These are phyloP conservation scores for Arthroderma sp. DNA, from an alignment of 2,329 filamentous ascomycete species.

Conservation along the genomic window DNA sequence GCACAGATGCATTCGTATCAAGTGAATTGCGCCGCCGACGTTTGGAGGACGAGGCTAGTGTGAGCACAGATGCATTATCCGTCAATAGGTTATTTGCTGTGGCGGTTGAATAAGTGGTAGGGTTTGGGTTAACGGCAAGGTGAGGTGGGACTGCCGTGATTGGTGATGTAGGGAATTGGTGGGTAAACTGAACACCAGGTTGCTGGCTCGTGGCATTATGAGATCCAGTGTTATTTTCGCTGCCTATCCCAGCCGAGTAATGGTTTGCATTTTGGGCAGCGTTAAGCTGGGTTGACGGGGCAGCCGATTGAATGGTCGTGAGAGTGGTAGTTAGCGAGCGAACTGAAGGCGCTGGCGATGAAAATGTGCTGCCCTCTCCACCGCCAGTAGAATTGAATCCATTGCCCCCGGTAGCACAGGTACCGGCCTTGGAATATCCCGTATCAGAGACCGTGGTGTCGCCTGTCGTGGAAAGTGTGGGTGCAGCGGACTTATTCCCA, in stretches of 20 bases:
- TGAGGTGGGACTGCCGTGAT: conserved; percentile 51
- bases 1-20: conserved; percentile 55
- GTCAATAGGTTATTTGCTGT: conserved; percentile 53
- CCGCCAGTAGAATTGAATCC: conserved; percentile 53
- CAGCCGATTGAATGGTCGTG: conserved; percentile 53
- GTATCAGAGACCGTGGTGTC: conserved; percentile 63
- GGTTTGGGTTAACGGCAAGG: conserved; percentile 35
- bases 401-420: conserved; percentile 54
- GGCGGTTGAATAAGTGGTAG: conserved; percentile 47
- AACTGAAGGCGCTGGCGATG: conserved; percentile 52
- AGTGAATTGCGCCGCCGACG: conserved; percentile 50
- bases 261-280: conserved; percentile 20
- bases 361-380: conserved; percentile 56
- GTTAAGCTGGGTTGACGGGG: conserved; percentile 39
- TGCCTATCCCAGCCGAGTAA: conserved; percentile 2
- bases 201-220: conserved; percentile 26
- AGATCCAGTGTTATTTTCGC: conserved; percentile 16
- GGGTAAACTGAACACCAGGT: conserved; percentile 42
- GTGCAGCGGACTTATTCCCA: conserved; percentile 61
- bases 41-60: conserved; percentile 53
- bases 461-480: conserved; percentile 71
- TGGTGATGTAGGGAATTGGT: conserved; percentile 48
- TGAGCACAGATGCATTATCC: conserved; percentile 55
- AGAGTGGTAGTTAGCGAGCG: conserved; percentile 54
- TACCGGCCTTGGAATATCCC: conserved; percentile 70